Evolutionary conservation across 371 early-diverging fungal genomes (phyloP).

Genomic region (Zancudomyces culisetae): DNA sequence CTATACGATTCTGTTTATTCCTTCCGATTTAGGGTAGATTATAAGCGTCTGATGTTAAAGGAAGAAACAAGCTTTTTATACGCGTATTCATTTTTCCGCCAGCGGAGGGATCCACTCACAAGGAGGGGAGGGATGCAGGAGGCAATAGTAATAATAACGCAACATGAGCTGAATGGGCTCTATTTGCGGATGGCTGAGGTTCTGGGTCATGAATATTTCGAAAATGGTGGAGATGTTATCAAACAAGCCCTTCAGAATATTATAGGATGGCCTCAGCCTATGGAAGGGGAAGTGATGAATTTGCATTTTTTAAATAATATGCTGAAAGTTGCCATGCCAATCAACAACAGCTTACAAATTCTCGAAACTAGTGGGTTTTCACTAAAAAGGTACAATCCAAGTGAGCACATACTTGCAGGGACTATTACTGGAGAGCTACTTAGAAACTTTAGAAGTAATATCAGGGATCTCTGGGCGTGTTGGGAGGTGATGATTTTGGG

Average conservation of each 20-base stretch:
- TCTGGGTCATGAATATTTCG: slow-evolving; percentile 62
- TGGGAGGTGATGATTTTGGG: slow-evolving; percentile 92
- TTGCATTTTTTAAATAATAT: slow-evolving; percentile 56
- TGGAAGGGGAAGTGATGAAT: slow-evolving; percentile 23
- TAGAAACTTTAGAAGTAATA: slow-evolving; percentile 52
- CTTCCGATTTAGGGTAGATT: slow-evolving; percentile 58
- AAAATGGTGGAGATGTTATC: slow-evolving; percentile 51
- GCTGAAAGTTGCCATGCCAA: slow-evolving; percentile 52
- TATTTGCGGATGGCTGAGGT: slow-evolving; percentile 52
- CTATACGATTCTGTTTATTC: slow-evolving; percentile 80
- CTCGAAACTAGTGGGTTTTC: slow-evolving; percentile 55
- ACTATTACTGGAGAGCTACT: slow-evolving; percentile 45
- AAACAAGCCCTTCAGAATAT: slow-evolving; percentile 68
- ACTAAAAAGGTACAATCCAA: slow-evolving; percentile 42
- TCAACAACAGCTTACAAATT: slow-evolving; percentile 54
- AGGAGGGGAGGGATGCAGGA: slow-evolving; percentile 83
- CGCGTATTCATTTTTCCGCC: slow-evolving; percentile 89
- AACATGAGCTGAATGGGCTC: slow-evolving; percentile 70
- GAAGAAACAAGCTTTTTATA: slow-evolving; percentile 25
- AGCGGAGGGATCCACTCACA: slow-evolving; percentile 62
- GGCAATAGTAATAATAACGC: slow-evolving; percentile 69
- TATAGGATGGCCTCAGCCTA: slow-evolving; percentile 42
- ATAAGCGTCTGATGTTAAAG: slow-evolving; percentile 24
- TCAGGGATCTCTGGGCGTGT: slow-evolving; percentile 66
- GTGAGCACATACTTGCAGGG: slow-evolving; percentile 52